Evolutionary conservation across 352 stramenopile genomes (phyloP), one percentile per base, ranked within the genome.

Genomic region (Phytophthora cajani): DNA sequence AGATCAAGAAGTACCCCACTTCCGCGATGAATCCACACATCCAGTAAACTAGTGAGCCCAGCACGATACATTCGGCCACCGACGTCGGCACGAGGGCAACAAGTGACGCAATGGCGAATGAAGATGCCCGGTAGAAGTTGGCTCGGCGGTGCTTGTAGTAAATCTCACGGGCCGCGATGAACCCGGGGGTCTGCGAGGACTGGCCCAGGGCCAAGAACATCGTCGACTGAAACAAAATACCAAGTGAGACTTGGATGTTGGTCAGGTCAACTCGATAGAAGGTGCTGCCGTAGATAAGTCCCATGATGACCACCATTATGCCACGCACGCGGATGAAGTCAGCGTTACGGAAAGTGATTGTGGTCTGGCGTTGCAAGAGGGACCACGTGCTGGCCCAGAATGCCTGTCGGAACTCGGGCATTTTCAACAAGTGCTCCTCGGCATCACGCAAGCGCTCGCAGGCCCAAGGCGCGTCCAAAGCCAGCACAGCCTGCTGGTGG

Each of bases 41-140:
- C 80, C 87, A 97, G 66, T 97, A 97, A 9, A 97, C 65, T n/a
- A 96, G 64, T 7, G 72, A 84, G 12, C 84, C 85, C 69, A 96
- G 93, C 19, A 89, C 64, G 11, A 91, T 58, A 10, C 78, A 78
- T 71, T 92, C 84, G n/a, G 83, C 58, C 14, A 75, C 8, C 75
- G 60, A 38, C 50, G 72, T 70, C 50, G 75, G 55, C 32, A 80
- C 53, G 3, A 65, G 54, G 1, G 59, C 49, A 25, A 66, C 33
- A 12, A 65, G 30, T 14, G 30, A 65, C 3, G 38, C 81, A 46
- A 91, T 58, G 14, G 88, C 74, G 58, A 90, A 94, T 19, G 79
- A 75, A 11, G 72, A 77, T 11, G 84, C 72, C 10, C 76, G 77
- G 57, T 84, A 96, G 70, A 97, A 97, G 65, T 97, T 96, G 12